Percentiles rank a stretch among this genome's conserved stretches.
Evolutionary conservation across 768 basidiomycete species (phyloP).

Genomic region (Phaeotremella skinneri): DNA sequence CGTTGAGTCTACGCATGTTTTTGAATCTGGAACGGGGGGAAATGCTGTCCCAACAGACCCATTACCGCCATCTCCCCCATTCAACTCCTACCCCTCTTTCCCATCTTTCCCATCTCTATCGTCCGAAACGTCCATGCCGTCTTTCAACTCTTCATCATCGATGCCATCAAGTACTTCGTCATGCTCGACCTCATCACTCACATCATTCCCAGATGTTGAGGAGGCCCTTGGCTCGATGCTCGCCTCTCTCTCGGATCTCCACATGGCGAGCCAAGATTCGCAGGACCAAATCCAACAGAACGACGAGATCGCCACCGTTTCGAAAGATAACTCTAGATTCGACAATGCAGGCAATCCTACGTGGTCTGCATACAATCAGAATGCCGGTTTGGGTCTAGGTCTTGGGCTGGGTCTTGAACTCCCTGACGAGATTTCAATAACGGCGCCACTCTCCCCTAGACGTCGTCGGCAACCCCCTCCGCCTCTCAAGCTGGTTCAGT

Average conservation of each 20-base stretch:
- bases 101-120: conserved; percentile 25
- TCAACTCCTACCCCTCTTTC: conserved; percentile 42
- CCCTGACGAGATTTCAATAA: conserved; percentile 17
- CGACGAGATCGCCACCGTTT: background rate
- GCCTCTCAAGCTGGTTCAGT: conserved; percentile 26
- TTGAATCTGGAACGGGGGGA: no score
- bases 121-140: conserved; percentile 14
- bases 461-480: conserved; percentile 19
- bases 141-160: conserved; percentile 14
- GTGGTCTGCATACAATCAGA: background rate
- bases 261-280: conserved; percentile 9
- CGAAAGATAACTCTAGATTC: conserved; percentile 1
- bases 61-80: conserved; percentile 37
- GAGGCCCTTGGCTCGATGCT: conserved; percentile 47
- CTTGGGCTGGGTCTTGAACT: conserved; percentile 30
- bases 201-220: conserved; percentile 43
- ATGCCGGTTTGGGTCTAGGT: conserved; percentile 31
- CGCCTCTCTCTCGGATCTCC: conserved; percentile 34
- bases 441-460: conserved; percentile 31
- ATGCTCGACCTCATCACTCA: conserved; percentile 32
- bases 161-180: conserved; percentile 24
- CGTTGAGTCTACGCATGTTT: background rate
- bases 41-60: conserved; percentile 7
- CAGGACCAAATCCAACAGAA: background rate
- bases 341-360: background rate